These are phyloP conservation scores for Trematosphaeria pertusa DNA, from an alignment of 2,329 filamentous ascomycete species.

Conservation along the genomic window DNA sequence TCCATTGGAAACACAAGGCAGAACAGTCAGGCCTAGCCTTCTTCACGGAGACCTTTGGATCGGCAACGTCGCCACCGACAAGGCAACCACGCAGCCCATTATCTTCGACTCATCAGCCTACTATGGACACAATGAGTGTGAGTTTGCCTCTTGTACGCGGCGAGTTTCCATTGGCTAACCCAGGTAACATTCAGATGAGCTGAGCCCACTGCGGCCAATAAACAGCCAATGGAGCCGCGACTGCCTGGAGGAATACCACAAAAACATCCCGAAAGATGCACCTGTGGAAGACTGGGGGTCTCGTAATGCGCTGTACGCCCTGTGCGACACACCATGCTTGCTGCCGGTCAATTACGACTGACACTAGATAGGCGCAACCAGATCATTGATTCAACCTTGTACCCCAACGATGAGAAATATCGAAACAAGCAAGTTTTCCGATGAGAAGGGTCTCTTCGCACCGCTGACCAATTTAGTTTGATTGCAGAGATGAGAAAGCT, in stretches of 20 bases:
- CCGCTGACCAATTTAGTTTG: neutral
- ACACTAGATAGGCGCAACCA: neutral
- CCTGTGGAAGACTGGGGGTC: neutral
- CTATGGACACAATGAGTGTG: conserved; percentile 13
- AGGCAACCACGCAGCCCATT: conserved; percentile 1
- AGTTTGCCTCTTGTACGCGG: neutral
- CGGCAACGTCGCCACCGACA: conserved; percentile 26
- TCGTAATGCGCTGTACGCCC: neutral
- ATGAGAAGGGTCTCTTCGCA: neutral
- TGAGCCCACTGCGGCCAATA: neutral
- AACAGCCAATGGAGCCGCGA: neutral
- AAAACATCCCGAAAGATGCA: neutral
- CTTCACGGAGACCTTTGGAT: conserved; percentile 43
- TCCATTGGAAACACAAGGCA: conserved; percentile 38
- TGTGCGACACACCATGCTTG: neutral
- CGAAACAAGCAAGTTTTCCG: neutral
- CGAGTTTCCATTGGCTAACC: neutral
- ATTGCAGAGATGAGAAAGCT: neutral
- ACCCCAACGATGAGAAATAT: neutral
- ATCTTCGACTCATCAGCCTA: conserved; percentile 11
- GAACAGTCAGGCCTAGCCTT: conserved; percentile 30
- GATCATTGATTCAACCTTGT: neutral
- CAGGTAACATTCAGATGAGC: neutral
- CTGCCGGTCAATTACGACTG: neutral
- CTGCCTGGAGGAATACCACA: neutral